Evolutionary conservation across 23 red algal genomes (phyloP).

Genomic region (Agarophyton chilense): DNA sequence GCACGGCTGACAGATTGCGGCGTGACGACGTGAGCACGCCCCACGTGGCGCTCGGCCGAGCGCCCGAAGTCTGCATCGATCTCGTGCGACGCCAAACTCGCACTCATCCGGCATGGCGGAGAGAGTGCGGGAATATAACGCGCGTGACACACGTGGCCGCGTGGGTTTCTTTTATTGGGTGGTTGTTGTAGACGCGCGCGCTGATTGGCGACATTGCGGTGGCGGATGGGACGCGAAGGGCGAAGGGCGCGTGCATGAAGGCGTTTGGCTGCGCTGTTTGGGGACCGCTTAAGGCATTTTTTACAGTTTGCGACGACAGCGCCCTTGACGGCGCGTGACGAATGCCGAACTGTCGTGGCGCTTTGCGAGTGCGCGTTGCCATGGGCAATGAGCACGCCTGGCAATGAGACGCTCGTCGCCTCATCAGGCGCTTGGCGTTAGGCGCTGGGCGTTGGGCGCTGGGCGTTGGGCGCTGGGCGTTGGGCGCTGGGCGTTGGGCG

Average conservation of each 20-base stretch:
- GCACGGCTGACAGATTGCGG: slow-evolving; percentile 12
- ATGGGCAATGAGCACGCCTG: too few species aligned
- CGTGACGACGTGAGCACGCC: slow-evolving; percentile 23
- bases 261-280: too few species aligned
- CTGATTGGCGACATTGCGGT: not conserved
- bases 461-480: too few species aligned
- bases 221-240: not conserved
- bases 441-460: not conserved
- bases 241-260: too few species aligned
- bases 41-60: slow-evolving; percentile 1
- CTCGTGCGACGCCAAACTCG: too few species aligned
- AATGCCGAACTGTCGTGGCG: not conserved
- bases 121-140: not conserved
- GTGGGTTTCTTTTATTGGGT: too few species aligned
- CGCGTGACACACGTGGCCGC: not conserved
- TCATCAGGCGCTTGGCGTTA: not conserved
- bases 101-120: not conserved
- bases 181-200: not conserved
- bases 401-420: too few species aligned
- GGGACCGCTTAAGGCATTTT: too few species aligned
- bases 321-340: too few species aligned
- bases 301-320: too few species aligned
- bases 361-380: too few species aligned
- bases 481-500: too few species aligned
- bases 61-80: not conserved